These are phyloP conservation scores for Cordyceps cicadae DNA, from an alignment of 2,329 filamentous ascomycete species.

Conservation along the genomic window DNA sequence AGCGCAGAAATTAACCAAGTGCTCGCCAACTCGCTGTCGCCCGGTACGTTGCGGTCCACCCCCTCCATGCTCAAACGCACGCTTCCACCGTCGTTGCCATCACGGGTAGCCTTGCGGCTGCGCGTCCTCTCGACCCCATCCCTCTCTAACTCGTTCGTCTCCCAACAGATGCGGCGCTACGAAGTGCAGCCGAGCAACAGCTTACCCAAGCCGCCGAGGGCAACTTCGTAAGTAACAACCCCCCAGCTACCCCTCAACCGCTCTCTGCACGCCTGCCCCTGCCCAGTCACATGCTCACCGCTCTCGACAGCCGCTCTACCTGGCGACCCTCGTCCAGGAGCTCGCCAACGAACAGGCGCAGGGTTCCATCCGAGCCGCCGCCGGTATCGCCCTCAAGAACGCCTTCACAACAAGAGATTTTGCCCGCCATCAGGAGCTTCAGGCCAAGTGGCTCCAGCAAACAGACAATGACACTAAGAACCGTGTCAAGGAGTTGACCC, in stretches of 20 bases:
- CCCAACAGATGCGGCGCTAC: conserved; percentile 70
- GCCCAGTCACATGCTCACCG: conserved; percentile 20
- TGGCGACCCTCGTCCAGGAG: conserved; percentile 85
- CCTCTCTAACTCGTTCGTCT: conserved; percentile 26
- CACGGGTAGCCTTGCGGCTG: background rate
- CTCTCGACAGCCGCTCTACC: conserved; percentile 68
- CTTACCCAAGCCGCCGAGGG: conserved; percentile 84
- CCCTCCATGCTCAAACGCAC: conserved; percentile 11
- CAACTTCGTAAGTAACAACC: conserved; percentile 67
- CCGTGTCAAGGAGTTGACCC: conserved; percentile 80
- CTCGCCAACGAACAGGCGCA: conserved; percentile 83
- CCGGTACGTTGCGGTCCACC: conserved; percentile 55
- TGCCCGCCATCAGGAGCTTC: conserved; percentile 76
- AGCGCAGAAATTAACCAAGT: conserved; percentile 94
- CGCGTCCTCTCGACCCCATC: background rate
- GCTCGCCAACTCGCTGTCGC: conserved; percentile 90
- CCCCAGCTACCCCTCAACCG: conserved; percentile 16
- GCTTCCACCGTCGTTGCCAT: conserved; percentile 9
- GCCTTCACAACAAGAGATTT: conserved; percentile 92
- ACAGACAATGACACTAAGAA: conserved; percentile 75
- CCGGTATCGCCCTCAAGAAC: conserved; percentile 96
- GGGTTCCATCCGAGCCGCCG: conserved; percentile 81
- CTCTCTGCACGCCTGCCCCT: conserved; percentile 11
- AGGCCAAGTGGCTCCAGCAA: conserved; percentile 84
- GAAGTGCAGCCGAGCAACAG: conserved; percentile 88